These are phyloP conservation scores for Allium cepa DNA, from an alignment of 106 monocot genomes.

Conservation along the genomic window DNA sequence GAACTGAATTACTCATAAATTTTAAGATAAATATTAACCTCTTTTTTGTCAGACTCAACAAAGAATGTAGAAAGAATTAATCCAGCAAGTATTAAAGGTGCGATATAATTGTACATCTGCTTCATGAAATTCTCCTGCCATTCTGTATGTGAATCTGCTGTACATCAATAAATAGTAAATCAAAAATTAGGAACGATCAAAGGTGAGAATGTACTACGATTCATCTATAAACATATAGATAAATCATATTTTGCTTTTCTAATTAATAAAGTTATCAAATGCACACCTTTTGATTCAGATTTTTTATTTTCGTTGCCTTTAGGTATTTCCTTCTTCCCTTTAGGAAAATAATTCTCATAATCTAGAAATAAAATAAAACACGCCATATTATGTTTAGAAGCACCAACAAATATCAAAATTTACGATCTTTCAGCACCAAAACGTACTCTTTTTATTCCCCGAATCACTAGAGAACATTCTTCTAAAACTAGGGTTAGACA, in stretches of 20 bases:
- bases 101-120: constrained; percentile 64
- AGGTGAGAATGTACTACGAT: background rate
- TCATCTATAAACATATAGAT: background rate
- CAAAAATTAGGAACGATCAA: background rate
- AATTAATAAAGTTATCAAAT: background rate
- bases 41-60: constrained; percentile 60
- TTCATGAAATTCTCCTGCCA: constrained; percentile 36
- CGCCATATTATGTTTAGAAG: constrained; percentile 3
- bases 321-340: constrained; percentile 64
- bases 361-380: constrained; percentile 30
- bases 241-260: background rate
- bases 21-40: constrained; percentile 33
- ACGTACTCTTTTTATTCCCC: constrained; percentile 61
- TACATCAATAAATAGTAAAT: constrained; percentile 8
- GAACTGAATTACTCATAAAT: too few species aligned
- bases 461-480: constrained; percentile 65
- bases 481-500: constrained; percentile 53
- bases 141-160: constrained; percentile 74
- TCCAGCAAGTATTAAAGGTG: constrained; percentile 62
- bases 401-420: constrained; percentile 2
- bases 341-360: constrained; percentile 77
- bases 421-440: background rate
- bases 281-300: constrained; percentile 66
- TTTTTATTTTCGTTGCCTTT: constrained; percentile 55
- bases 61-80: constrained; percentile 63